Base-by-base conservation (phyloP, 345 rosid species). In the Pistacia integerrima region DNA sequence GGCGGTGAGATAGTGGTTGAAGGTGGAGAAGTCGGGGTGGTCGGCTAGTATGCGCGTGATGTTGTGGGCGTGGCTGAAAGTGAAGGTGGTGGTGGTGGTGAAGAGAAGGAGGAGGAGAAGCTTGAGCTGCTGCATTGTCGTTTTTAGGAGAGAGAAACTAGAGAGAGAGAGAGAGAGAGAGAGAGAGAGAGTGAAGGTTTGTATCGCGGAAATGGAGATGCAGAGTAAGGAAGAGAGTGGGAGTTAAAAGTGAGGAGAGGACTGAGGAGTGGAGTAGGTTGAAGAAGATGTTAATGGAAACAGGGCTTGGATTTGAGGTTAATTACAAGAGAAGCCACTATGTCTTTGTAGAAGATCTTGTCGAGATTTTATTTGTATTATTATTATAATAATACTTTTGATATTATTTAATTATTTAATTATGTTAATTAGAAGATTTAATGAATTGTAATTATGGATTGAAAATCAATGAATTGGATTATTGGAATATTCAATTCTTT, bases 1-100 rank as follows among this genome's bases (percentile, higher is more conserved):
- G 57, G 77, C 51, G 69, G 91, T 79, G 25, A 97, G 91, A 90
- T 86, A 87, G 76, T 89, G 97, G 90, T 85, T 97, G 88, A 97
- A 94, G 76, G 95, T 88, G 78, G 99, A 90, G 87, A 92, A 84
- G 11, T 80, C 74, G 0, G 97, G 98, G 84, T 94, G 97, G 65
- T 46, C 67, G 10, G 93, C 89, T 2, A 97, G 85, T 51, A 97
- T 81, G 64, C 73, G 84, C 36, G 98, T 97, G 82, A 97, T 76
- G 86, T 97, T 97, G 80, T 91, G 97, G 55, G 88, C 97, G 57
- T 81, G 65, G 25, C 88, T 33, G 22, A 76, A 13, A 36, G 82
- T 33, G 63, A 80, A 7, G 41, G 62, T 35, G 70, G 73, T 16
- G 25, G 22, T 22, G 22, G 25, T 25, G 12, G 25, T 54, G 64